A percentile compares a stretch with the other conserved stretches of the same genome.
Conservation (phyloP, 495 filamentous ascomycete species). For the Margaritispora aquatica region DNA sequence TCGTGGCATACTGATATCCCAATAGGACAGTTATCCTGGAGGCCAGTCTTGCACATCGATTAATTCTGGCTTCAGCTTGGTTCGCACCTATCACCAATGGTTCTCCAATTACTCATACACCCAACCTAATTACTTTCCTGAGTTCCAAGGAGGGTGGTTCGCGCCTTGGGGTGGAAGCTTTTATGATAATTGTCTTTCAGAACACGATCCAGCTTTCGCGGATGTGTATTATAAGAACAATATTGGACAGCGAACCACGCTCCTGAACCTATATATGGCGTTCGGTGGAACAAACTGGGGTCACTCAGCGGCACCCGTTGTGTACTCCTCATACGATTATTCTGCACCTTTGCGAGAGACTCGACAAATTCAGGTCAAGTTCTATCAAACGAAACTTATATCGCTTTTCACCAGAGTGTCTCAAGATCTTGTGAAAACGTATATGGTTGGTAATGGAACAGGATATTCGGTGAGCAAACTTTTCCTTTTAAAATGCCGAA, state of each 20-base stretch:
- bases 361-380: constrained; percentile 29
- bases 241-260: constrained; percentile 41
- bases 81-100: constrained; percentile 51
- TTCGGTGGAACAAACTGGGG: constrained; percentile 56
- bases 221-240: constrained; percentile 55
- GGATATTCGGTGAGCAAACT: constrained; percentile 36
- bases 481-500: no score
- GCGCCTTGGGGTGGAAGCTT: constrained; percentile 47
- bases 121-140: constrained; percentile 44
- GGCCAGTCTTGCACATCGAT: constrained; percentile 46
- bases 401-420: constrained; percentile 51
- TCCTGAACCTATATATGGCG: constrained; percentile 49
- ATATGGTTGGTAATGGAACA: constrained; percentile 53
- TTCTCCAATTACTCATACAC: constrained; percentile 49
- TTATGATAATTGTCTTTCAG: constrained; percentile 39
- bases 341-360: constrained; percentile 30
- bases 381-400: constrained; percentile 47
- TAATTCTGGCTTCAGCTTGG: constrained; percentile 41
- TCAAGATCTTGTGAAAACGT: constrained; percentile 42
- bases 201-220: constrained; percentile 43
- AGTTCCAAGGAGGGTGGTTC: constrained; percentile 51
- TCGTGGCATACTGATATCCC: no score
- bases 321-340: constrained; percentile 47
- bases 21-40: constrained; percentile 51
- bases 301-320: constrained; percentile 39